phyloP scores from a whole-genome alignment of 805 yeast genomes.

The Priceomyces haplophilus region DNA sequence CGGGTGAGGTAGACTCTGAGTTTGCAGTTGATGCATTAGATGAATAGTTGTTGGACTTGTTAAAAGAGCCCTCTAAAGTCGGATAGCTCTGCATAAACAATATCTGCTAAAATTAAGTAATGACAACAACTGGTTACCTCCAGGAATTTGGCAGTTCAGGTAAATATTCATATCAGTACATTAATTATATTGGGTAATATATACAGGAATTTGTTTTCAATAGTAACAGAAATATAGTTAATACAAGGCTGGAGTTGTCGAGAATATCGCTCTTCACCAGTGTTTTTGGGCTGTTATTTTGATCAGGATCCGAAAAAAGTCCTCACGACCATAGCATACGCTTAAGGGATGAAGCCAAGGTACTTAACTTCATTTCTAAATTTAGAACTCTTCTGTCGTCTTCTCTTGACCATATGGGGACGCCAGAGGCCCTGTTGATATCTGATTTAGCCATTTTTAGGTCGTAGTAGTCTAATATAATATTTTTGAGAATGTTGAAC shows the following conservation, averaged over 20 bases:
- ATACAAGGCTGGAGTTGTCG: too few species aligned
- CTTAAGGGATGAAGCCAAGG: not conserved
- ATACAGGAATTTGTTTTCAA: too few species aligned
- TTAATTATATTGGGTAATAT: not conserved
- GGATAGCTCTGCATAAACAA: conserved; percentile 11
- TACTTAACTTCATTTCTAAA: conserved; percentile 16
- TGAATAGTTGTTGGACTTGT: conserved; percentile 10
- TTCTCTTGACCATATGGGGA: conserved; percentile 37
- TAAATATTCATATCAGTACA: not conserved
- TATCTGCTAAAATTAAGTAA: not conserved
- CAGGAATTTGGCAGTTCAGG: not conserved
- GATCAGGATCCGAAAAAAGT: too few species aligned
- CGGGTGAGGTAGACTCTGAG: conserved; percentile 16
- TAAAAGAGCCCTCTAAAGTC: conserved; percentile 19
- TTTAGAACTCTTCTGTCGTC: conserved; percentile 30
- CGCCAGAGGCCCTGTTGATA: conserved; percentile 17
- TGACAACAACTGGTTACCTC: not conserved
- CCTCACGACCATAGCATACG: not conserved
- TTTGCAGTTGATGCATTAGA: conserved; percentile 8
- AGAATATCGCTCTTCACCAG: too few species aligned
- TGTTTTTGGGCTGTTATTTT: too few species aligned
- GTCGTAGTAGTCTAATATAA: conserved; percentile 32
- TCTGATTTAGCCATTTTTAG: conserved; percentile 29
- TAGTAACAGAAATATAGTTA: too few species aligned
- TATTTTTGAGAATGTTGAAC: conserved; percentile 32